These are phyloP conservation scores for Leccinum subgranulosum DNA, from an alignment of 768 basidiomycete genomes.

Conservation along the genomic window DNA sequence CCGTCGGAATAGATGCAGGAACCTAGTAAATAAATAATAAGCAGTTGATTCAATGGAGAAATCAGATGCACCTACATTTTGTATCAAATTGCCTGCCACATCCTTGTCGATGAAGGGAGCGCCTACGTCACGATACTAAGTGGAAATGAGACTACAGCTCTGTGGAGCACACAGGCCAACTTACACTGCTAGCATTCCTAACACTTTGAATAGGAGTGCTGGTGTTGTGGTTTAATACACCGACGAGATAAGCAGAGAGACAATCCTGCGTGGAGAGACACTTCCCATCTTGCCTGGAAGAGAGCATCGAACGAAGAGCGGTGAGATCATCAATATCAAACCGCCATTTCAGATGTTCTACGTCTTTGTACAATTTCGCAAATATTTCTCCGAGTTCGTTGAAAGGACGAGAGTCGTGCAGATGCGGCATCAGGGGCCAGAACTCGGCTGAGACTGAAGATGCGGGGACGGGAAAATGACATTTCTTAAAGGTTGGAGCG, in stretches of 20 bases:
- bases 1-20: conserved; percentile 12
- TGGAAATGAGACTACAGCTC: background rate
- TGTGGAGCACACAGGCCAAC: background rate
- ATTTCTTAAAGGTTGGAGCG: conserved; percentile 25
- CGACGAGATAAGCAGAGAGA: conserved; percentile 27
- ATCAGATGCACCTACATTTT: conserved; percentile 12
- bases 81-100: conserved; percentile 20
- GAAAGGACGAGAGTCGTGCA: conserved; percentile 14
- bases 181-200: conserved; percentile 29
- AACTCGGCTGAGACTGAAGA: conserved; percentile 11
- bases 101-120: conserved; percentile 18
- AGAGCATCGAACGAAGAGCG: conserved; percentile 14
- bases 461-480: conserved; percentile 18
- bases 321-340: conserved; percentile 9
- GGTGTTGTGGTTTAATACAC: conserved; percentile 17
- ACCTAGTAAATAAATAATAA: conserved; percentile 1
- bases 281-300: background rate
- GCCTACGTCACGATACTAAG: conserved; percentile 18
- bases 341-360: conserved; percentile 18
- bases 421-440: conserved; percentile 24
- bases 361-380: conserved; percentile 5
- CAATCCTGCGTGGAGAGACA: conserved; percentile 30
- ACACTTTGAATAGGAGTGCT: conserved; percentile 14
- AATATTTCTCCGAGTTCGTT: conserved; percentile 19
- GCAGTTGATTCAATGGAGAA: background rate